Conservation (phyloP, 2,329 filamentous ascomycete genomes). For the Raffaelea arxii region DNA sequence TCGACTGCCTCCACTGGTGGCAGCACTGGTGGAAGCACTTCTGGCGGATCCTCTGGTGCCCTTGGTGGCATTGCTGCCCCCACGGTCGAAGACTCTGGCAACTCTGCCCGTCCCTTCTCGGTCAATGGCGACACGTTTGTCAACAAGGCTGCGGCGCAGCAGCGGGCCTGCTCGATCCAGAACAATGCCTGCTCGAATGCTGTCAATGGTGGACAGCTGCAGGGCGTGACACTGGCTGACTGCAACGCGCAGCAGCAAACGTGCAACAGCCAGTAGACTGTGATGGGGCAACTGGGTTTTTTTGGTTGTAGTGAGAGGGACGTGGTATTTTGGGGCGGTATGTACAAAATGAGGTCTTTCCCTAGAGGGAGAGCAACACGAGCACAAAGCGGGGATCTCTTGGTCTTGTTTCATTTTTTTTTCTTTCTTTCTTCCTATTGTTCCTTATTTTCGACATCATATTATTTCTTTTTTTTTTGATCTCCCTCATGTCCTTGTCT, state of each 20-base stretch:
- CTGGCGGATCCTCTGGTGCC: too few relatives aligned
- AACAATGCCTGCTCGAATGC: slow-evolving; percentile 50
- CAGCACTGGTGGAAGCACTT: too few relatives aligned
- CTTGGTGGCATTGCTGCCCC: slow-evolving; percentile 45
- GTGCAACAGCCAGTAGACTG: slow-evolving; percentile 22
- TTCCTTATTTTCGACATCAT: neutral
- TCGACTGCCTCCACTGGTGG: neutral
- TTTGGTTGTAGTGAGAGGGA: neutral
- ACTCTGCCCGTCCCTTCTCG: slow-evolving; percentile 40
- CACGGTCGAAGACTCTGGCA: slow-evolving; percentile 35
- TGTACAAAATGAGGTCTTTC: neutral
- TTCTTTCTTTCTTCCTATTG: neutral
- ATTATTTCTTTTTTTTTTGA: neutral
- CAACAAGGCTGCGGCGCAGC: slow-evolving; percentile 42
- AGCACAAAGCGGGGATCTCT: neutral
- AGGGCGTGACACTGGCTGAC: slow-evolving; percentile 32
- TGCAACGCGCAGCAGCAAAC: slow-evolving; percentile 44
- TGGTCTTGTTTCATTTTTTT: neutral
- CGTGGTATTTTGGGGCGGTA: neutral
- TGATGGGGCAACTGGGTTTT: neutral
- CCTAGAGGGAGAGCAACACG: neutral
- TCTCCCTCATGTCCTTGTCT: neutral
- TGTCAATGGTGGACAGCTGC: slow-evolving; percentile 38
- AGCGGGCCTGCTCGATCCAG: slow-evolving; percentile 54
- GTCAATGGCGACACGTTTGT: slow-evolving; percentile 50